phyloP scores from a whole-genome alignment of 495 filamentous ascomycete species.

The Margaritispora aquatica region DNA sequence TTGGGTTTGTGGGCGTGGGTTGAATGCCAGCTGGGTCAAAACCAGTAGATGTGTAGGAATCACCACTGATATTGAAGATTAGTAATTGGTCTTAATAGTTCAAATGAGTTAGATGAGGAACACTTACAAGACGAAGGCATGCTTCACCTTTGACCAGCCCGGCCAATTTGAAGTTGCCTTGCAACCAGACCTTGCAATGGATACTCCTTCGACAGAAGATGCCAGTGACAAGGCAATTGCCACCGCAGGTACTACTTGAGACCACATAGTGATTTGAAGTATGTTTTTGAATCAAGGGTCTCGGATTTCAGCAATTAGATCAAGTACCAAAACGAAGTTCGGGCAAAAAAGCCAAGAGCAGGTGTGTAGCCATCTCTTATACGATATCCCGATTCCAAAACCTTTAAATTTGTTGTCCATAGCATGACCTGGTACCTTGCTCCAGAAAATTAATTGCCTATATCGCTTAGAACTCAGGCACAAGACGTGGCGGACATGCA shows the following conservation, averaged over 20 bases:
- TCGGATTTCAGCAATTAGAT: not conserved
- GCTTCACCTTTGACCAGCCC: constrained; percentile 40
- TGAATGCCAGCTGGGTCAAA: constrained; percentile 58
- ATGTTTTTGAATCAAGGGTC: not conserved
- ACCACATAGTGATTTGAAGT: constrained; percentile 5
- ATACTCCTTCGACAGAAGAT: constrained; percentile 16
- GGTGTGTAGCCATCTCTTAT: not conserved
- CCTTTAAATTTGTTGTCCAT: not conserved
- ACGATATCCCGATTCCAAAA: not conserved
- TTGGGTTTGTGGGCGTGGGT: constrained; percentile 57
- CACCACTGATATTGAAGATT: constrained; percentile 17
- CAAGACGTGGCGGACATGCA: not conserved
- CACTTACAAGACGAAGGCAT: constrained; percentile 46
- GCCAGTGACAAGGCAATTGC: not conserved
- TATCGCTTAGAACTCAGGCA: constrained; percentile 11
- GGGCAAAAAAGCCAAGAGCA: not conserved
- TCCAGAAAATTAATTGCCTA: not conserved
- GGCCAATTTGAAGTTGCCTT: constrained; percentile 32
- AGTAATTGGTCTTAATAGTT: not conserved
- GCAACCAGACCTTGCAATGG: constrained; percentile 13
- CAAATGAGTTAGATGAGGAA: not conserved
- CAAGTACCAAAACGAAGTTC: not conserved
- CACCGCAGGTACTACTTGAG: not conserved
- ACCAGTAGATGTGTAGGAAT: constrained; percentile 58
- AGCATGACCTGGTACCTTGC: not conserved